Conservation (phyloP, 495 filamentous ascomycete genomes). For the Alectoria sarmentosa region DNA sequence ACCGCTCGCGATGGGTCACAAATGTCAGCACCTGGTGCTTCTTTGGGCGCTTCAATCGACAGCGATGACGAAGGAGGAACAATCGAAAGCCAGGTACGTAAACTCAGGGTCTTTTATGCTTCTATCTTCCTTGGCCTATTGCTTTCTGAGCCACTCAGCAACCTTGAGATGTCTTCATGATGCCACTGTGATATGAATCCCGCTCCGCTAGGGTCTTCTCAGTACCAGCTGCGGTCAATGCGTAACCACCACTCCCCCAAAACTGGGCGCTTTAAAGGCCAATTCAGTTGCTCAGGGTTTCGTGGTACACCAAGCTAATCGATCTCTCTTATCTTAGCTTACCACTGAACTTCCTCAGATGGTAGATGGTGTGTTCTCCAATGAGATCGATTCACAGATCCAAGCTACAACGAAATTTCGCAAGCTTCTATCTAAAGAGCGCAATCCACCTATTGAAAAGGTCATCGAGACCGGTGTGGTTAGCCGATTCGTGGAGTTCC, state of each 20-base stretch:
- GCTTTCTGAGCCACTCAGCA: background rate
- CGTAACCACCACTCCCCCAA: background rate
- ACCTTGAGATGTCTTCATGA: background rate
- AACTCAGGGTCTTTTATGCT: background rate
- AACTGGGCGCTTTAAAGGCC: background rate
- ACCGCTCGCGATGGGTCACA: conserved; percentile 55
- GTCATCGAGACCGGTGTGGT: conserved; percentile 99
- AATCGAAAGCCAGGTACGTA: conserved; percentile 91
- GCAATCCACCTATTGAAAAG: conserved; percentile 97
- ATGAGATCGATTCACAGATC: conserved; percentile 96
- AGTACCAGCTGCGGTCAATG: background rate
- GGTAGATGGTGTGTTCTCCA: conserved; percentile 96
- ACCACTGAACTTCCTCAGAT: conserved; percentile 97
- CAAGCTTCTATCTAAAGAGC: conserved; percentile 96
- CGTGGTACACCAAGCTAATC: conserved; percentile 22
- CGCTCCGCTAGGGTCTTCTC: background rate
- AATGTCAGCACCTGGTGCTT: conserved; percentile 69
- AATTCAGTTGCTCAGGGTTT: background rate
- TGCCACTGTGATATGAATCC: background rate
- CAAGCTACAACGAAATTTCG: conserved; percentile 99
- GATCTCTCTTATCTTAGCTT: conserved; percentile 51
- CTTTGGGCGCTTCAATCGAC: conserved; percentile 79
- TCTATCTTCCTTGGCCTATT: background rate
- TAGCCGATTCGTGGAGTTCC: conserved; percentile 94
- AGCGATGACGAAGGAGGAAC: conserved; percentile 95